Conservation (phyloP, 352 stramenopile species). For the Phytophthora quininea region DNA sequence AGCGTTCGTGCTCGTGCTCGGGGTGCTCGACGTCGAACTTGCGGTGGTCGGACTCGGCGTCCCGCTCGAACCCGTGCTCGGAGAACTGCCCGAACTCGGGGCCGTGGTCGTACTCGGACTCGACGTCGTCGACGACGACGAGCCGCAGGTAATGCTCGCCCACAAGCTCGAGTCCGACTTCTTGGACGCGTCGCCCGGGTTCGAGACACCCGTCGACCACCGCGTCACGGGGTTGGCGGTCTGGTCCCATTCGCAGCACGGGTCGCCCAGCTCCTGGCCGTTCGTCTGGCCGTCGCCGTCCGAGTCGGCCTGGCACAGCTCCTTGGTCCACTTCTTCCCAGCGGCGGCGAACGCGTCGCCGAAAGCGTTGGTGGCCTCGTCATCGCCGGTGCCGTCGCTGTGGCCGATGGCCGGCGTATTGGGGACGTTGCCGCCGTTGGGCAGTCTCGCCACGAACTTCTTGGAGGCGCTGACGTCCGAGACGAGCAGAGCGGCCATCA, state of each 20-base stretch:
- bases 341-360: constrained; percentile 17
- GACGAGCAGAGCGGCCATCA: constrained; percentile 4
- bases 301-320: constrained; percentile 26
- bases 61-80: too few species aligned
- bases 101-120: not conserved
- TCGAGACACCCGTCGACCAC: constrained; percentile 28
- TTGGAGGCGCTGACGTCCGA: constrained; percentile 6
- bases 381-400: constrained; percentile 19
- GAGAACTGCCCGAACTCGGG: not conserved
- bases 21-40: too few species aligned
- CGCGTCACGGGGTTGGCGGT: constrained; percentile 19
- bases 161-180: constrained; percentile 28
- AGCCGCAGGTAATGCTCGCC: constrained; percentile 16
- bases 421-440: constrained; percentile 28
- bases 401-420: constrained; percentile 31
- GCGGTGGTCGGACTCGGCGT: too few species aligned
- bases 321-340: constrained; percentile 26
- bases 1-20: too few species aligned
- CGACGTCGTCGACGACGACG: not conserved
- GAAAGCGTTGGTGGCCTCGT: constrained; percentile 32
- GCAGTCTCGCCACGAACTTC: constrained; percentile 26
- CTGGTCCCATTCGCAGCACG: constrained; percentile 52
- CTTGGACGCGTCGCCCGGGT: constrained; percentile 25
- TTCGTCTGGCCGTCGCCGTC: constrained; percentile 82
- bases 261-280: constrained; percentile 79